Conservation (phyloP, 73 alveolate species). For the Breviolum minutum region DNA sequence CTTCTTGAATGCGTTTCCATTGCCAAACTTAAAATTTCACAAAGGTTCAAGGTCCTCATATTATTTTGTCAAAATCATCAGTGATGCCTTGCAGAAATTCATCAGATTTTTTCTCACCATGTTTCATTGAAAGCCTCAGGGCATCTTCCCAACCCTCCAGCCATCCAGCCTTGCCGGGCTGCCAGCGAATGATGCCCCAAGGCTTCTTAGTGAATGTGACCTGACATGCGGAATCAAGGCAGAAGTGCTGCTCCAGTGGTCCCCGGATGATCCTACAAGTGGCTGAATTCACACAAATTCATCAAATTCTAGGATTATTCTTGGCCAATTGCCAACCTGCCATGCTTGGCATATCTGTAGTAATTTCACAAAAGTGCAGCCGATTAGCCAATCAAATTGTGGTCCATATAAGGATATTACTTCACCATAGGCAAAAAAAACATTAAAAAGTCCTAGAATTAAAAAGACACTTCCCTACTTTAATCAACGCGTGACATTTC, state of each 20-base stretch:
- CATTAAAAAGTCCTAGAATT: no score
- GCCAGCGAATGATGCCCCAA: constrained; percentile 74
- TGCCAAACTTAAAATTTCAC: no score
- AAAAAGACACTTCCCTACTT: no score
- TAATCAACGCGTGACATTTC: no score
- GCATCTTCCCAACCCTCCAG: not conserved
- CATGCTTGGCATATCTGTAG: not conserved
- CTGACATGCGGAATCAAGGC: not conserved
- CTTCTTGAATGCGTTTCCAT: no score
- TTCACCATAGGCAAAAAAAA: no score
- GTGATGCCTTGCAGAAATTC: not conserved
- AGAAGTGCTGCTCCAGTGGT: not conserved
- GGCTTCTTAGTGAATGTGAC: constrained; percentile 82
- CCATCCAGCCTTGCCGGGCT: constrained; percentile 58
- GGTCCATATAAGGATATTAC: no score
- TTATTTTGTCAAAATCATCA: not conserved
- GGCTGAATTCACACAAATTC: not conserved
- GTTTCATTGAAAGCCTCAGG: not conserved
- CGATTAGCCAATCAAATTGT: no score
- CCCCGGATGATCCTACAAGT: not conserved
- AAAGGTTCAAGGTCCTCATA: not conserved
- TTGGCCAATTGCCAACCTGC: not conserved
- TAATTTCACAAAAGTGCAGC: no score
- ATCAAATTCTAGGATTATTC: not conserved
- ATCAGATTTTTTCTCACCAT: not conserved